A percentile compares a stretch with the other conserved stretches of the same genome.
Evolutionary conservation across 2,329 filamentous ascomycete genomes (phyloP).

Genomic region (Cryphonectria japonica): DNA sequence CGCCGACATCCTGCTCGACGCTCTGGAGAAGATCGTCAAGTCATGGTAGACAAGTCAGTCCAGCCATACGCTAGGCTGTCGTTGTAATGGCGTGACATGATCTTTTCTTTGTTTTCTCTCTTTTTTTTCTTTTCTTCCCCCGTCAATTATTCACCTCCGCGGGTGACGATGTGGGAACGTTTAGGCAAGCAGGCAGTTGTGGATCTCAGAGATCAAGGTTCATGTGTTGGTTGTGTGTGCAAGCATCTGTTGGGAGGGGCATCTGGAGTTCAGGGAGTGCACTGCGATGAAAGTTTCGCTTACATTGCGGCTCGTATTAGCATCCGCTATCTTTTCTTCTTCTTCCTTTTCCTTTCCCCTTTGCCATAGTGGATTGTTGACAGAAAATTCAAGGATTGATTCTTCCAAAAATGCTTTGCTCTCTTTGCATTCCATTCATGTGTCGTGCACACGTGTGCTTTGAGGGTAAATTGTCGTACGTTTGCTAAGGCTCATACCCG

Average conservation of each 20-base stretch:
- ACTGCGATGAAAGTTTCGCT: neutral
- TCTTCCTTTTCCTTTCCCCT: neutral
- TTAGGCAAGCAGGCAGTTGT: neutral
- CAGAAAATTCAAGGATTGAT: neutral
- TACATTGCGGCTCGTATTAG: neutral
- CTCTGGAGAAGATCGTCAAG: constrained; percentile 73
- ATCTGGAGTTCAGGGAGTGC: constrained; percentile 27
- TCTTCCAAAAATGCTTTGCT: neutral
- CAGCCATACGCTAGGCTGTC: neutral
- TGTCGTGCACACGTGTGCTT: neutral
- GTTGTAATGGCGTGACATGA: neutral
- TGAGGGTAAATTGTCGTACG: neutral
- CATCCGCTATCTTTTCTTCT: neutral
- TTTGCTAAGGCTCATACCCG: neutral
- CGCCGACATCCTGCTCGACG: constrained; percentile 81
- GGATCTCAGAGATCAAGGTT: neutral
- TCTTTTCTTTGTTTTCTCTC: neutral
- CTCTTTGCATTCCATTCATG: neutral
- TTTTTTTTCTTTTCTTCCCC: neutral
- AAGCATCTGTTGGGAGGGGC: constrained; percentile 27
- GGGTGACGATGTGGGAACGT: constrained; percentile 4
- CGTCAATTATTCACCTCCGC: neutral
- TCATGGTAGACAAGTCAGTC: constrained; percentile 34
- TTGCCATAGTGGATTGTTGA: neutral
- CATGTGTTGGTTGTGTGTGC: constrained; percentile 6